These are phyloP conservation scores for Pichia exigua DNA, from an alignment of 805 yeast species.

Conservation along the genomic window DNA sequence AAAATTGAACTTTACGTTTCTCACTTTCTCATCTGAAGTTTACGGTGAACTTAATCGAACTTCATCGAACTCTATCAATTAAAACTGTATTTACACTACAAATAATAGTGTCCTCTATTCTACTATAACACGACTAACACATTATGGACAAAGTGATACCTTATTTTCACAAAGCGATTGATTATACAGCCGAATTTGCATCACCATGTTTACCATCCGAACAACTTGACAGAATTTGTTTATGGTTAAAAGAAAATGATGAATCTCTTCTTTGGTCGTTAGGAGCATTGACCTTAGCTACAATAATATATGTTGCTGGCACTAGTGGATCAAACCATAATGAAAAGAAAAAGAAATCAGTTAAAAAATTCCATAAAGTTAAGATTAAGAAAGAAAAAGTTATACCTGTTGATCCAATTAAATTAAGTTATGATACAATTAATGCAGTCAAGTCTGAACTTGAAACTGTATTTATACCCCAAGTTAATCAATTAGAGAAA, in stretches of 20 bases:
- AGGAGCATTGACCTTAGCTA: constrained; percentile 10
- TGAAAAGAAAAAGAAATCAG: constrained; percentile 11
- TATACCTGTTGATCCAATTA: constrained; percentile 17
- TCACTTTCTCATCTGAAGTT: no score
- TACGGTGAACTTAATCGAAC: no score
- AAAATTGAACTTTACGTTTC: no score
- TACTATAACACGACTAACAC: neutral
- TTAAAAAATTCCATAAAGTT: constrained; percentile 7
- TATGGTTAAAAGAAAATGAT: constrained; percentile 13
- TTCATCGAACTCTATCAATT: neutral
- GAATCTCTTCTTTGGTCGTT: constrained; percentile 8
- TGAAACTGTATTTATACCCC: neutral
- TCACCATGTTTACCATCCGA: neutral
- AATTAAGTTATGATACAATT: constrained; percentile 13
- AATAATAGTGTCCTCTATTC: neutral
- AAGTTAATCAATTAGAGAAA: constrained; percentile 3
- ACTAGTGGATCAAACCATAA: neutral
- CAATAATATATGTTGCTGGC: neutral
- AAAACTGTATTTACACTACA: neutral
- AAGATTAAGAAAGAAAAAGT: constrained; percentile 8
- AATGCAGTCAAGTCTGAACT: neutral
- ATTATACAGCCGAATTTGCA: neutral
- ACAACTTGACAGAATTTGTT: constrained; percentile 4
- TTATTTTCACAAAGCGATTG: constrained; percentile 1
- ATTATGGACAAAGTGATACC: constrained; percentile 2